phyloP scores from a whole-genome alignment of 1,284 basidiomycete genomes.

The Tilletia setariae region DNA sequence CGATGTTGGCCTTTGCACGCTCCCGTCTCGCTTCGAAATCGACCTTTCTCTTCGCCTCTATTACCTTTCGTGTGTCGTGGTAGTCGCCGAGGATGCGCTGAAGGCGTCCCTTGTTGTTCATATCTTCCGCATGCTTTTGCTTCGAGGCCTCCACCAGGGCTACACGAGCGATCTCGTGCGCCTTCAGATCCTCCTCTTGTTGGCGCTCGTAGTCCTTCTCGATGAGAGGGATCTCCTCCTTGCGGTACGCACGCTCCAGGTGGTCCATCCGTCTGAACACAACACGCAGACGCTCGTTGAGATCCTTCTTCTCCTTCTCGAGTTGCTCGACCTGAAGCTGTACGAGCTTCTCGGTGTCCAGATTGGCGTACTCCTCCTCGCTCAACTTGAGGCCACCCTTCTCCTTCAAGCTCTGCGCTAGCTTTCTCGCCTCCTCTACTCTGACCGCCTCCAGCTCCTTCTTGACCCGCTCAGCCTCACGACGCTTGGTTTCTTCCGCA shows the following conservation, averaged over 20 bases:
- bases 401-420: constrained; percentile 79
- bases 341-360: constrained; percentile 85
- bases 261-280: constrained; percentile 90
- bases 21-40: constrained; percentile 69
- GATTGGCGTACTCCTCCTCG: constrained; percentile 71
- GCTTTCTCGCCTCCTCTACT: constrained; percentile 81
- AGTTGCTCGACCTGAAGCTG: constrained; percentile 88
- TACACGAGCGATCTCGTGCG: constrained; percentile 60
- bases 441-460: constrained; percentile 79
- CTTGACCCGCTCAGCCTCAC: constrained; percentile 74
- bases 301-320: constrained; percentile 93
- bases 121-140: constrained; percentile 66
- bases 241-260: constrained; percentile 89
- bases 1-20: constrained; percentile 69
- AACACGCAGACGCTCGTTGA: constrained; percentile 77
- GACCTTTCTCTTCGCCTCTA: constrained; percentile 67
- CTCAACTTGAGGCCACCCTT: constrained; percentile 81
- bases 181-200: constrained; percentile 67
- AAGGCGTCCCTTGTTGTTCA: constrained; percentile 76
- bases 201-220: constrained; percentile 83
- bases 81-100: constrained; percentile 75
- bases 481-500: constrained; percentile 70
- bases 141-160: constrained; percentile 62
- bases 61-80: constrained; percentile 61
- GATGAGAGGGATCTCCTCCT: constrained; percentile 85